phyloP scores from a whole-genome alignment of 192 early-diverging fungal species.

The Coemansia sp. region DNA sequence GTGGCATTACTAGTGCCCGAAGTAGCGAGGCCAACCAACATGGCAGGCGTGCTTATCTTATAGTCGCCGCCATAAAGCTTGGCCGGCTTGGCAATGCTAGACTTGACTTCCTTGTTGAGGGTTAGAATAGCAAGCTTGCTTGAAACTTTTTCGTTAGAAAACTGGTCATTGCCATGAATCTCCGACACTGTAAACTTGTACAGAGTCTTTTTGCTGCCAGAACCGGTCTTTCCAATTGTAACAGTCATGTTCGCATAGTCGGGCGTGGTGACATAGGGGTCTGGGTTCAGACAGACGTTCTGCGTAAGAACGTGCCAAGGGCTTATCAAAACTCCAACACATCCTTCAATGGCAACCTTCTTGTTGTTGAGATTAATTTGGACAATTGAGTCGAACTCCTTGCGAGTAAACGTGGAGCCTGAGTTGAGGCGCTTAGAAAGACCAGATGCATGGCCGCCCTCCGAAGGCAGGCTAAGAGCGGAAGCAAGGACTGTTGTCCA shows the following conservation, averaged over 20 bases:
- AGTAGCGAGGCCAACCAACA: conserved; percentile 12
- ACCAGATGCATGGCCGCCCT: background rate
- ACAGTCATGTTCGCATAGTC: background rate
- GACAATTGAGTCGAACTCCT: conserved; percentile 16
- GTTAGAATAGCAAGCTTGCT: conserved; percentile 15
- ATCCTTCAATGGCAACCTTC: conserved; percentile 4
- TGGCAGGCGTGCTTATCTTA: conserved; percentile 7
- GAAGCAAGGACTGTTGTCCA: background rate
- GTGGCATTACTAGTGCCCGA: conserved; percentile 1
- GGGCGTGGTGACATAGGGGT: background rate
- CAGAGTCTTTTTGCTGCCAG: background rate
- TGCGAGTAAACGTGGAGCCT: conserved; percentile 4
- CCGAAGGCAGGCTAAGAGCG: background rate
- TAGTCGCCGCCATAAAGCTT: conserved; percentile 20
- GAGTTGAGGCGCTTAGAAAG: conserved; percentile 1
- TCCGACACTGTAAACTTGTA: conserved; percentile 5
- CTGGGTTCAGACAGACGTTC: background rate
- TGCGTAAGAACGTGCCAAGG: conserved; percentile 17
- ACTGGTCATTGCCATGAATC: background rate
- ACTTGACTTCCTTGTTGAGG: conserved; percentile 13
- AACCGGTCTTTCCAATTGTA: conserved; percentile 11
- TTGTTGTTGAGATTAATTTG: background rate
- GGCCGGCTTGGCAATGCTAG: conserved; percentile 5
- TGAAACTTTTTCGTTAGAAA: background rate
- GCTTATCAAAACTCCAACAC: conserved; percentile 19